phyloP scores from a whole-genome alignment of 352 stramenopile genomes.

The Phytophthora europaea region DNA sequence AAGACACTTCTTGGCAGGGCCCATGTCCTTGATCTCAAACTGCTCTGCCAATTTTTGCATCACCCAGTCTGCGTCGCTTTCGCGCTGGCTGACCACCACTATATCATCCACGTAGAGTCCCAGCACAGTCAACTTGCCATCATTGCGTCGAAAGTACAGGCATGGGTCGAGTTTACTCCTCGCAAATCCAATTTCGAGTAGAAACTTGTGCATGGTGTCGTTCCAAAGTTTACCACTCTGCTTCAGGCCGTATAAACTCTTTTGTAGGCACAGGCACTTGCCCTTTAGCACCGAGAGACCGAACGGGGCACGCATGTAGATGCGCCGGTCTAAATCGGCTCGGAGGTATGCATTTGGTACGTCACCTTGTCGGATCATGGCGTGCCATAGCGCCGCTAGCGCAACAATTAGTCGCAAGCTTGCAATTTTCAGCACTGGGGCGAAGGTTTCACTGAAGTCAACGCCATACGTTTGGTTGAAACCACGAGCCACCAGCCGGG shows the following conservation, averaged over 20 bases:
- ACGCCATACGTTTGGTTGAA: too few species aligned
- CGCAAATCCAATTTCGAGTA: neutral
- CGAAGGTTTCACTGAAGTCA: too few species aligned
- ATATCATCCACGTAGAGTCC: conserved; percentile 6
- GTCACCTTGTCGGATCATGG: conserved; percentile 1
- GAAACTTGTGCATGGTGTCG: neutral
- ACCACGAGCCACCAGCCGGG: too few species aligned
- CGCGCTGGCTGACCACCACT: neutral
- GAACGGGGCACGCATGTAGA: neutral
- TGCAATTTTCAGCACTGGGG: conserved; percentile 13
- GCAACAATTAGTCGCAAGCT: conserved; percentile 3
- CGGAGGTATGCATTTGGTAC: conserved; percentile 4
- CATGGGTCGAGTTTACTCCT: conserved; percentile 8
- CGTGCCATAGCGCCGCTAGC: neutral
- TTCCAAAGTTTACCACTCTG: conserved; percentile 7
- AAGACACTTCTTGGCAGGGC: neutral
- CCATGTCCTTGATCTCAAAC: conserved; percentile 12
- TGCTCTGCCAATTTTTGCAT: neutral
- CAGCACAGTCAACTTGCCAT: neutral
- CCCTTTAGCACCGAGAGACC: neutral
- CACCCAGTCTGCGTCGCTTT: neutral
- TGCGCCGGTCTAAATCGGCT: neutral
- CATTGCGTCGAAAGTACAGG: neutral
- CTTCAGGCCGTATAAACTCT: conserved; percentile 1
- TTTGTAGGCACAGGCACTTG: neutral